phyloP scores from a whole-genome alignment of 2,329 filamentous ascomycete species.

The Colletotrichum nymphaeae region DNA sequence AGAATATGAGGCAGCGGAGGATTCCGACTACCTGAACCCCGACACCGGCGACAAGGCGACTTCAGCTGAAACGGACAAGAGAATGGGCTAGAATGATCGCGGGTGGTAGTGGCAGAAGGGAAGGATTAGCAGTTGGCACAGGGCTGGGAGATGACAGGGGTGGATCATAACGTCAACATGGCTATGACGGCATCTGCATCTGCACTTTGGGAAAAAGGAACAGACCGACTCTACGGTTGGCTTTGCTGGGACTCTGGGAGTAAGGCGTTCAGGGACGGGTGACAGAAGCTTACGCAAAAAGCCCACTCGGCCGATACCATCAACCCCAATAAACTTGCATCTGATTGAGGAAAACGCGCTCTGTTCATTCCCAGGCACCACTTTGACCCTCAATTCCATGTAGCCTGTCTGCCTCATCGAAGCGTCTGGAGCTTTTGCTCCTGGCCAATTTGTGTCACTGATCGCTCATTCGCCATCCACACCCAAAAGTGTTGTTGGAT shows the following conservation, averaged over 20 bases:
- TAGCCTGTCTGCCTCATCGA: neutral
- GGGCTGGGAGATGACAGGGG: neutral
- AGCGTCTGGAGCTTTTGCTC: slow-evolving; percentile 23
- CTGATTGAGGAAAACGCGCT: neutral
- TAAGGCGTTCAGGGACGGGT: slow-evolving; percentile 30
- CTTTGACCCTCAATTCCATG: neutral
- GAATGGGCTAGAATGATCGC: slow-evolving; percentile 50
- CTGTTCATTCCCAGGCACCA: neutral
- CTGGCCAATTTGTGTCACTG: slow-evolving; percentile 25
- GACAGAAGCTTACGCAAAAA: slow-evolving; percentile 19
- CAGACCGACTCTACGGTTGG: slow-evolving; percentile 14
- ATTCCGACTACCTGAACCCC: slow-evolving; percentile 88
- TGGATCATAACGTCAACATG: slow-evolving; percentile 19
- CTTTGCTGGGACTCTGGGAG: slow-evolving; percentile 21
- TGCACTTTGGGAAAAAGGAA: slow-evolving; percentile 19
- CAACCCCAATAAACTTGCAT: slow-evolving; percentile 22
- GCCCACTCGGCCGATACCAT: neutral
- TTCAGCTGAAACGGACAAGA: slow-evolving; percentile 65
- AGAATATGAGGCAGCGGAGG: slow-evolving; percentile 96
- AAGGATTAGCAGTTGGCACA: neutral
- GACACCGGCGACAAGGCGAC: slow-evolving; percentile 66
- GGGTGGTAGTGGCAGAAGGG: neutral
- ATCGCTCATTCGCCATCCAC: slow-evolving; percentile 6
- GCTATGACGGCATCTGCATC: slow-evolving; percentile 9
- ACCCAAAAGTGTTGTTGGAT: neutral